Evolutionary conservation across 371 early-diverging fungal genomes (phyloP), one percentile per base, ranked within the genome.

Genomic region (Neoconidiobolus thromboides): DNA sequence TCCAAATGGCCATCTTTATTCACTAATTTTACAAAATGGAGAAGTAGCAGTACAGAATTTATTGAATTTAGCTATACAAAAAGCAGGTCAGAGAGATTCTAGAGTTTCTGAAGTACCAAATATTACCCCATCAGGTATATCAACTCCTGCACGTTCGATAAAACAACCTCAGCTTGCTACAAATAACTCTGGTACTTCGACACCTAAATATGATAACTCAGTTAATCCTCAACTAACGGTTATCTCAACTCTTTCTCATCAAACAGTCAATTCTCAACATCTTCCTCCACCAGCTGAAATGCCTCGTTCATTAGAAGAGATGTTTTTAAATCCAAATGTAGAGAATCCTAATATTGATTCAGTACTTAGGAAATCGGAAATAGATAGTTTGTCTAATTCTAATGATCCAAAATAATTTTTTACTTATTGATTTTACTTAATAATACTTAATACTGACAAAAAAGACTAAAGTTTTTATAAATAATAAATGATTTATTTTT

Each of bases 1-100:
- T 63, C 69, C 70, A 40, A 67, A 71, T 53, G 73, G 75, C 37
- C 69, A 69, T 61, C 83, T 85, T 63, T 73, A 75, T 51, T 62
- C 64, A 4, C 65, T 85, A n/a, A 68, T 70, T 41, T 60, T 44
- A 4, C 67, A 68, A 38, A 51, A 51, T 51, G 52, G 52, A 7
- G 52, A 51, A n/a, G 37, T 14, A 14, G 52, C 52, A 10, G 52
- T 51, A 10, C 52, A 51, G 52, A 51, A 51, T 36, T 38, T 51
- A 7, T 38, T 51, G 14, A 38, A 14, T 38, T 6, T 51, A 9
- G 52, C 52, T 51, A 38, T 38, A 14, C 9, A n/a, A 14, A 51
- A 51, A n/a, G 52, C 52, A 14, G 52, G 26, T 14, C 10, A 5
- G 14, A 14, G 52, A 5, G 52, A 51, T 14, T 5, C 7, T 14